These are phyloP conservation scores for Starmerella apis DNA, from an alignment of 805 yeast species.

Conservation along the genomic window DNA sequence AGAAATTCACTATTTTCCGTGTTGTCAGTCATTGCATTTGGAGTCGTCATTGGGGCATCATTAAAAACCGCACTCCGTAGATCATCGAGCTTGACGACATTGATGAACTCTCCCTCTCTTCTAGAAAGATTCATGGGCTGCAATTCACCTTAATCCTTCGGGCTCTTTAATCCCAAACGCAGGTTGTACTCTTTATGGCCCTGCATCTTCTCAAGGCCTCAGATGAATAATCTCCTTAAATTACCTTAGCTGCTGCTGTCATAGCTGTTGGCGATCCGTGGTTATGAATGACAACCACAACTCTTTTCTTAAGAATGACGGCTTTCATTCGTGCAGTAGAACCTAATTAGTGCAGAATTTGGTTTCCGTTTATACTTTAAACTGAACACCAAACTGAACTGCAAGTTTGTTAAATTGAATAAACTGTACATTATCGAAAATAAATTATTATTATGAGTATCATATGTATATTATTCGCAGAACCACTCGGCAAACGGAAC, in stretches of 20 bases:
- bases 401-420: too few species aligned
- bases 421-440: too few species aligned
- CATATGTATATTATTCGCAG: conserved; percentile 9
- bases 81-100: not conserved
- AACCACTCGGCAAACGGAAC: conserved; percentile 86
- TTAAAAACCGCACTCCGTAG: not conserved
- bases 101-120: not conserved
- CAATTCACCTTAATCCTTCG: not conserved
- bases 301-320: too few species aligned
- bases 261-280: too few species aligned
- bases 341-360: too few species aligned
- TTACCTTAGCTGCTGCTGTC: not conserved
- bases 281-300: too few species aligned
- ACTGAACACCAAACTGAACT: too few species aligned
- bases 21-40: not conserved
- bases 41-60: not conserved
- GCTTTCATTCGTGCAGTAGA: too few species aligned
- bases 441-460: not conserved
- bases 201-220: too few species aligned
- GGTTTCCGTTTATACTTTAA: too few species aligned
- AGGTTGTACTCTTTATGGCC: too few species aligned
- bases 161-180: too few species aligned
- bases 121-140: not conserved
- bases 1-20: not conserved
- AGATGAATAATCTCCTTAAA: not conserved